Base-by-base conservation (phyloP, 73 alveolate genomes). In the Stentor roeselii region DNA sequence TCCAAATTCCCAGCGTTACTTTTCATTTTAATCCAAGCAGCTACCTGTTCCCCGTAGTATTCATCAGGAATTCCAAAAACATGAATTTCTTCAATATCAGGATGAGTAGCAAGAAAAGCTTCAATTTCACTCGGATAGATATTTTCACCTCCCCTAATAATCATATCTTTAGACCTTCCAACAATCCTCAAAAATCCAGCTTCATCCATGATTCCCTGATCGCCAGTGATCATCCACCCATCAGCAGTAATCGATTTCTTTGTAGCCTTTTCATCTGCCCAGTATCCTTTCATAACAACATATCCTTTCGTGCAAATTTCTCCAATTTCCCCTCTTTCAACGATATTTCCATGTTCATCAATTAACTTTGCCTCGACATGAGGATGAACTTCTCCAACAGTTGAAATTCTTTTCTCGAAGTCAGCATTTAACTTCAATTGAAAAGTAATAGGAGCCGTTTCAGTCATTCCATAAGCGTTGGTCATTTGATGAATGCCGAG, bases 61-160 rank as follows among this genome's bases (percentile, higher is more conserved):
- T 92, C 91, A 86, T 92, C 97, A n/a, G 87, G 75, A 21, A 94
- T 91, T 42, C 98, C 98, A 3, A 94, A 60, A 3, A 93, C 95
- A 76, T 93, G 87, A 31, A 88, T 94, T 60, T 87, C 92, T 32
- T 60, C 86, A 37, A 94, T 86, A 60, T 83, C 87, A 35, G 90
- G 90, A 75, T 92, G 94, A 36, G 82, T 83, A 82, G 75, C 60
- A 59, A 94, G 82, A 60, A 59, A 86, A 31, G 87, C 94, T 78
- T 94, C 98, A 27, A 94, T 87, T 83, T 94, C 98, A 31, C 76
- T 88, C 3, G 98, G 98, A 84, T 84, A 94, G 36, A 94, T 88
- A 75, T 94, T 94, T 42, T 94, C 98, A 11, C 98, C 98, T 27
- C 98, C 98, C 67, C 98, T 92, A 0, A 94, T 90, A 30, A 94